These are phyloP conservation scores for Neopestalotiopsis rosae DNA, from an alignment of 2,329 filamentous ascomycete genomes.

Conservation along the genomic window DNA sequence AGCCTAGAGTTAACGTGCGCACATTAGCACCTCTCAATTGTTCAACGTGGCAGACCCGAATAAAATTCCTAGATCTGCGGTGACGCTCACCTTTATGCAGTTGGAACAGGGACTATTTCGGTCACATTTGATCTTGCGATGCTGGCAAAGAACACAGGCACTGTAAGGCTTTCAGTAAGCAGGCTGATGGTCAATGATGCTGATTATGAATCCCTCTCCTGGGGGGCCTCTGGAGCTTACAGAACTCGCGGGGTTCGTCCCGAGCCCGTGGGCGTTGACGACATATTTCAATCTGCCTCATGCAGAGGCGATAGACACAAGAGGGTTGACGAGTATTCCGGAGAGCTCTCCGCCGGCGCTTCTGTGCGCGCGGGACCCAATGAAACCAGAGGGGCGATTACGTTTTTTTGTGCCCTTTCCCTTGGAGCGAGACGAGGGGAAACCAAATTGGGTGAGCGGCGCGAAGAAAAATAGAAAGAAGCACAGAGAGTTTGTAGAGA, in stretches of 20 bases:
- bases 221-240: slow-evolving; percentile 15
- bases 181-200: too few relatives aligned
- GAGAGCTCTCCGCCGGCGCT: background rate
- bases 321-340: background rate
- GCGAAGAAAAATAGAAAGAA: background rate
- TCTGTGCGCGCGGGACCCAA: background rate
- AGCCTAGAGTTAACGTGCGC: slow-evolving; percentile 44
- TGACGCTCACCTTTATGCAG: slow-evolving; percentile 57
- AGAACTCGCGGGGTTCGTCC: slow-evolving; percentile 35
- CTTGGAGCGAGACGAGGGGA: background rate
- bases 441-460: background rate
- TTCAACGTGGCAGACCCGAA: background rate
- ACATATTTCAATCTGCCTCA: slow-evolving; percentile 20
- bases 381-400: background rate
- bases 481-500: too few relatives aligned
- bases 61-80: background rate
- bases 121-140: slow-evolving; percentile 68
- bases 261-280: slow-evolving; percentile 25
- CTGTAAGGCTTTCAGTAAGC: background rate
- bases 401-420: background rate
- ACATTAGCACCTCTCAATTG: background rate
- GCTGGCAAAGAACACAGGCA: slow-evolving; percentile 63
- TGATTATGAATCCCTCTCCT: too few relatives aligned
- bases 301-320: background rate
- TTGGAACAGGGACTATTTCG: slow-evolving; percentile 64